A percentile compares a stretch with the other conserved stretches of the same genome.
phyloP scores from a whole-genome alignment of 202 grass and related monocot species.

The Carex sylvatica region DNA sequence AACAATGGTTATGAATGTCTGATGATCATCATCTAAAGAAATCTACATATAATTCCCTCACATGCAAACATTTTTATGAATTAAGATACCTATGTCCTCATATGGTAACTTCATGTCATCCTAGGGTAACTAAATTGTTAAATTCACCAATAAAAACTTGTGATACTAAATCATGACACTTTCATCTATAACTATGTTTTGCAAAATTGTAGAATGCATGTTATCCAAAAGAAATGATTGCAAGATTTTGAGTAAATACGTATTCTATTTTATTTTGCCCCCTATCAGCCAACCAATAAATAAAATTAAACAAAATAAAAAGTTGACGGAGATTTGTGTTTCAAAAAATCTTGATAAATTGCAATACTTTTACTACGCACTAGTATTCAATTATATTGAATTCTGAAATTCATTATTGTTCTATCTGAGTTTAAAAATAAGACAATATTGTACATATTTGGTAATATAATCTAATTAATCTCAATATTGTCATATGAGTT shows the following conservation, averaged over 20 bases:
- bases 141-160: not conserved
- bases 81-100: not conserved
- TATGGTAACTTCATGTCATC: not conserved
- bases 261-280: not conserved
- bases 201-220: not conserved
- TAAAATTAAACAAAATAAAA: constrained; percentile 1
- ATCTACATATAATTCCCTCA: not conserved
- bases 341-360: not conserved
- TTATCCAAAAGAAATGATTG: not conserved
- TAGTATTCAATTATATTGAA: not conserved
- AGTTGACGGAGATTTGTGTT: not conserved
- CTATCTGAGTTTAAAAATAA: not conserved
- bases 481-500: not conserved
- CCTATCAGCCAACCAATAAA: not conserved
- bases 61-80: not conserved
- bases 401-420: not conserved
- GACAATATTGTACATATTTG: not conserved
- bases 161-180: not conserved
- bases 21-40: not conserved
- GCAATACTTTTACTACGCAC: not conserved
- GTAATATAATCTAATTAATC: not conserved
- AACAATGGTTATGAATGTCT: not conserved
- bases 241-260: not conserved
- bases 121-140: not conserved
- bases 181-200: not conserved